Base-by-base conservation (phyloP, 129 eudicot genomes). In the Lactuca sativa region DNA sequence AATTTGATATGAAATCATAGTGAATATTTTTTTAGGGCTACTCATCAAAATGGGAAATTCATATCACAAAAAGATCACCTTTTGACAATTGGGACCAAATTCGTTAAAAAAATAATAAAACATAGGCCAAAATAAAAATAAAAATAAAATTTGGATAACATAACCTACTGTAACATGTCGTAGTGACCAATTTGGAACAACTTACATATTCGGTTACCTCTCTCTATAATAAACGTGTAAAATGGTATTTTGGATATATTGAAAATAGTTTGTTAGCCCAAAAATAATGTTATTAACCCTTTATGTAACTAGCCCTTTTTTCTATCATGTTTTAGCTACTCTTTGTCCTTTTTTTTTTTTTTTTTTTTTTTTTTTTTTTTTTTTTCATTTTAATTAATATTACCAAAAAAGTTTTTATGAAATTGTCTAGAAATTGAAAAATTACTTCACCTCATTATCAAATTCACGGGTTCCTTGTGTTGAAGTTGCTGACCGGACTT, bases 381-480 rank as follows among this genome's bases (percentile, higher is more conserved):
- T 15, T n/a, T 14, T 38, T 15, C 53, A 33, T 67, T 31, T 9
- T 51, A 66, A 15, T 49, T 4, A 51, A 51, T 51, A 51, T 51
- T 51, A 4, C 56, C 33, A 21, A 43, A 8, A 4, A 4, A 4
- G 13, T 2, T 4, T 43, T 1, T 43, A 9, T 43, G 34, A 38
- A 54, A 66, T 67, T 47, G 54, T 74, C 61, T 33, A 5, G 34
- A 56, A 58, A 51, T 48, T 43, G 48, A 48, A 33, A 67, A 21
- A 21, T 51, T 40, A 41, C 48, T 64, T 71, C 40, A 86, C 97
- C 90, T 90, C 97, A 71, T 90, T 86, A 58, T 90, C 83, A 56
- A 90, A 90, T 74, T 90, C 97, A 41, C 97, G 97, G 49, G 85
- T 86, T 78, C 97, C 97, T 69, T 90, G 97, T 21, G 97, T 86